Evolutionary conservation across 2,329 filamentous ascomycete genomes (phyloP), one percentile per base, ranked within the genome.

Genomic region (Emmonsiellopsis sp.): DNA sequence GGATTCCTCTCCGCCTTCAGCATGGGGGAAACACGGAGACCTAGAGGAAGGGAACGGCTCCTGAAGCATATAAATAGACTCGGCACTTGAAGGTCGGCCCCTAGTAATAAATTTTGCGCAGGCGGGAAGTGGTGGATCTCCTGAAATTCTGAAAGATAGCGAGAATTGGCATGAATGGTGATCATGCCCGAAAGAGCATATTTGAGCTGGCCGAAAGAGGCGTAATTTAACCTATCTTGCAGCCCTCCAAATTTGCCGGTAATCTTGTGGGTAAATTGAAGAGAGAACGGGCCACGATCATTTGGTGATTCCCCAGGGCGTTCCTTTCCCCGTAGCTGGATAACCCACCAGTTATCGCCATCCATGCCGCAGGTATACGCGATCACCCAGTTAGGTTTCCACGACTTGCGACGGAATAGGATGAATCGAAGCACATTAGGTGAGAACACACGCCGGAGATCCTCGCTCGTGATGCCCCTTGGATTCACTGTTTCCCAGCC

Each of bases 301-400:
- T 32, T 42, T 42, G 37, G 37, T 34, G 35, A 26, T 31, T 34
- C 32, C 26, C 37, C 35, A 16, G 9, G 10, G 34, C 20, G 34
- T 40, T 51, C 13, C 50, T 42, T 44, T 56, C 61, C 58, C 35
- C 50, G 46, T 15, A 69, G 54, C 55, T 69, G 67, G 30, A 89
- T 74, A 55, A 91, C 73, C 83, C 85, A 91, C 87, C 88, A 95
- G 57, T 79, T 79, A 65, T 93, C 87, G 51, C 88, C 87, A 62
- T 79, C 77, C 63, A 87, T 76, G 65, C 85, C 84, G 65, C 89
- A 78, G 51, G 83, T 82, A 45, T 86, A 78, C 59, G 84, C 83
- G 40, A 94, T 72, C 57, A 84, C 81, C 87, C 89, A 95, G 51
- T 79, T 74, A 11, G 79, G 66, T 8, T 77, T 77, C 88, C 91